phyloP scores from a whole-genome alignment of 2,329 filamentous ascomycete genomes.

The Cercospora citrullina region DNA sequence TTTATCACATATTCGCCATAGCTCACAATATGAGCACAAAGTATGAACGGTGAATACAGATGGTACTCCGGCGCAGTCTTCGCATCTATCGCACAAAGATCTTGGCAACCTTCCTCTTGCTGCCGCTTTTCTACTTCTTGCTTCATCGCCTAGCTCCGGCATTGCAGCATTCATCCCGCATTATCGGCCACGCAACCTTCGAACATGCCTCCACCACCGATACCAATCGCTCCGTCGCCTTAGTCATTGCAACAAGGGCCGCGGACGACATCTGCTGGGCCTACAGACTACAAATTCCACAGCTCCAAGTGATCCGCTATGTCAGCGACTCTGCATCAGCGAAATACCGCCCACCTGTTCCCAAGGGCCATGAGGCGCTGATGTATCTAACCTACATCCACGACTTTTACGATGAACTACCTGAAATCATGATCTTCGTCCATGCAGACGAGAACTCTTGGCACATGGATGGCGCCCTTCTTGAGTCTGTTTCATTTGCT shows the following conservation, averaged over 20 bases:
- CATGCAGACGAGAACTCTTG: conserved; percentile 25
- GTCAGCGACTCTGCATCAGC: conserved; percentile 25
- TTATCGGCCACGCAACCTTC: not conserved
- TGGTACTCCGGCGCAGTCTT: not conserved
- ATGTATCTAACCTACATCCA: conserved; percentile 30
- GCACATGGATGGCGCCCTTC: conserved; percentile 26
- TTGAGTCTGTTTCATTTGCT: conserved; percentile 21
- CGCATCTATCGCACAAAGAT: not conserved
- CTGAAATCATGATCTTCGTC: conserved; percentile 26
- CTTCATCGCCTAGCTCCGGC: conserved; percentile 10
- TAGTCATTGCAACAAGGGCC: conserved; percentile 23
- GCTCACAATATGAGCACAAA: not conserved
- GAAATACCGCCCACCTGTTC: conserved; percentile 17
- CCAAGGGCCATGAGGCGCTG: conserved; percentile 28
- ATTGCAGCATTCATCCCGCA: not conserved
- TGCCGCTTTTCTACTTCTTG: conserved; percentile 11
- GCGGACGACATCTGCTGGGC: conserved; percentile 28
- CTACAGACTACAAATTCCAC: conserved; percentile 17
- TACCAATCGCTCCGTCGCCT: conserved; percentile 18
- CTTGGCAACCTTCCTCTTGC: not conserved
- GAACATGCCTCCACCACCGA: not conserved
- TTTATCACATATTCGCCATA: not conserved
- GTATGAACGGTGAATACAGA: not conserved
- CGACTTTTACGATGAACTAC: conserved; percentile 27
- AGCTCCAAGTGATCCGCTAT: conserved; percentile 26